Evolutionary conservation across 805 yeast genomes (phyloP).

Genomic region (Candida silvatica): DNA sequence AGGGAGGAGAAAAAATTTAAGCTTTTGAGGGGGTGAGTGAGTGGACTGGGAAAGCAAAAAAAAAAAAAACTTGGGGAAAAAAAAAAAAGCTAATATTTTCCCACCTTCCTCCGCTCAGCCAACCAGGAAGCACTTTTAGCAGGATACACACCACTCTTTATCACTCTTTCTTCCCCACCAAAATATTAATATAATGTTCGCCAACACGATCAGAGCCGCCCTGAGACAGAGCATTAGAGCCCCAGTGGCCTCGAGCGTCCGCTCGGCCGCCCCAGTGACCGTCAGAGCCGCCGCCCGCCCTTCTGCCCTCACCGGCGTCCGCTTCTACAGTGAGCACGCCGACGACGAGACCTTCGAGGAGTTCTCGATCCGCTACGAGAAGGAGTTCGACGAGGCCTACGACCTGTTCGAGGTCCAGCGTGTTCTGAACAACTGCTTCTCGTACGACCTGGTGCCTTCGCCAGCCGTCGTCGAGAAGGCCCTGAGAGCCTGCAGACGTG

Average conservation of each 20-base stretch:
- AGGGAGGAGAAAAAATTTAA: too few species aligned
- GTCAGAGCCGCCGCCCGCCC: slow-evolving; percentile 10
- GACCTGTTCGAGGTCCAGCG: slow-evolving; percentile 86
- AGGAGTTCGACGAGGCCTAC: slow-evolving; percentile 92
- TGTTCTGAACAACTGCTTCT: slow-evolving; percentile 94
- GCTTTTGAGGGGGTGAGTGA: too few species aligned
- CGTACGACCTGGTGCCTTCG: slow-evolving; percentile 97
- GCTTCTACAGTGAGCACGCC: slow-evolving; percentile 69
- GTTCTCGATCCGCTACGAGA: slow-evolving; percentile 82
- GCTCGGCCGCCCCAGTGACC: slow-evolving; percentile 12
- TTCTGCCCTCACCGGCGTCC: slow-evolving; percentile 9
- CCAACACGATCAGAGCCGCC: slow-evolving; percentile 26
- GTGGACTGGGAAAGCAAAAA: too few species aligned
- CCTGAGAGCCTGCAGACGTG: slow-evolving; percentile 96
- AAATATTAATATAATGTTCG: slow-evolving; percentile 24
- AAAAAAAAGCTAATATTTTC: too few species aligned
- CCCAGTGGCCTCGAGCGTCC: slow-evolving; percentile 12
- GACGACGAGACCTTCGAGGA: slow-evolving; percentile 93
- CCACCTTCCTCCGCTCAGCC: too few species aligned
- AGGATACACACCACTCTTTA: too few species aligned
- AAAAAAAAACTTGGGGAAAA: too few species aligned
- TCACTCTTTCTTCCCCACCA: too few species aligned
- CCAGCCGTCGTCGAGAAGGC: slow-evolving; percentile 95
- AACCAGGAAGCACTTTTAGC: too few species aligned
- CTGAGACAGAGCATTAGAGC: slow-evolving; percentile 25